phyloP scores from a whole-genome alignment of 768 basidiomycete species.

The Collybiopsis luxurians region DNA sequence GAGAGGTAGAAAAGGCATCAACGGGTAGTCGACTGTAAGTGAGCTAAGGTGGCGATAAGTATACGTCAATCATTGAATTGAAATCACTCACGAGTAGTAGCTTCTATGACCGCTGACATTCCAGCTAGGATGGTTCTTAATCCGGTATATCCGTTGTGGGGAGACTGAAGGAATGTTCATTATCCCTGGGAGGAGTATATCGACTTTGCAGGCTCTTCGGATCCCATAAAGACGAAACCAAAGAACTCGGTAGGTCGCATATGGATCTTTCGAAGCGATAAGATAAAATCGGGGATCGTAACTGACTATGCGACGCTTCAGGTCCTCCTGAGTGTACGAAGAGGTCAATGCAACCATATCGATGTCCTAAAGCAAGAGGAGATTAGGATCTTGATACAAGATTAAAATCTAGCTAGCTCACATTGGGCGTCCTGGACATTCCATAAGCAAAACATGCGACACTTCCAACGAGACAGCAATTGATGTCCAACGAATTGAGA shows the following conservation, averaged over 20 bases:
- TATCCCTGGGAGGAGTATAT: conserved; percentile 33
- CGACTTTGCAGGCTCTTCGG: conserved; percentile 32
- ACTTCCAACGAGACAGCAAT: conserved; percentile 37
- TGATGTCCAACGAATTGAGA: conserved; percentile 21
- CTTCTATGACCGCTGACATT: background rate
- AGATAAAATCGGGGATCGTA: conserved; percentile 32
- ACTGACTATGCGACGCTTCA: conserved; percentile 36
- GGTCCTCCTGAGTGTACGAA: conserved; percentile 27
- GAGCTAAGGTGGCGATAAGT: background rate
- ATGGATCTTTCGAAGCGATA: conserved; percentile 32
- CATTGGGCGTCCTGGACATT: conserved; percentile 32
- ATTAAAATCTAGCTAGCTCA: conserved; percentile 14
- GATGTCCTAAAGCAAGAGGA: conserved; percentile 44
- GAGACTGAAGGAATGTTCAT: conserved; percentile 35
- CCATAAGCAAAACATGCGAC: conserved; percentile 37
- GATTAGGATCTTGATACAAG: conserved; percentile 1
- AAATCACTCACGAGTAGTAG: background rate
- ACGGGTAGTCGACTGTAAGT: conserved; percentile 16
- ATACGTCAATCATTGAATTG: background rate
- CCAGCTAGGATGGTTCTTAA: conserved; percentile 6
- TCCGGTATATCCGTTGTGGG: conserved; percentile 14
- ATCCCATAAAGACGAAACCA: conserved; percentile 30
- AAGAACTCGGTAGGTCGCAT: conserved; percentile 39
- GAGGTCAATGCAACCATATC: conserved; percentile 42
- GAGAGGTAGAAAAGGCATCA: conserved; percentile 35